Evolutionary conservation across 768 basidiomycete species (phyloP).

Genomic region (Gymnopilus junonius): DNA sequence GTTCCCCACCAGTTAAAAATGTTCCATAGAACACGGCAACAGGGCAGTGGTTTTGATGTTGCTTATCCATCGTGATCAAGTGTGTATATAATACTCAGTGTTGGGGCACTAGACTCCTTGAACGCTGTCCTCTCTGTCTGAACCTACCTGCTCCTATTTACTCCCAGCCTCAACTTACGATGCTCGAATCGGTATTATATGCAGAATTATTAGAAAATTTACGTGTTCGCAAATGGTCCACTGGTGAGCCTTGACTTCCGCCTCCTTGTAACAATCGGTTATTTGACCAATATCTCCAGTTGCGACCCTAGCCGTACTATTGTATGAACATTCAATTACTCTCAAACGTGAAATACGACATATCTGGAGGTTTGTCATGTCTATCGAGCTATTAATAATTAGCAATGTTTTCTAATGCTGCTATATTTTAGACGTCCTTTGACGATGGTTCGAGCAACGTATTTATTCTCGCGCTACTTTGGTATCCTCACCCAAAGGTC

Average conservation of each 20-base stretch:
- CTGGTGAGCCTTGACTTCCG: neutral
- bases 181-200: neutral
- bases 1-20: too few species aligned
- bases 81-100: too few species aligned
- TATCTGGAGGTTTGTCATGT: slow-evolving; percentile 2
- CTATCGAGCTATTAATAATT: too few species aligned
- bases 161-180: too few species aligned
- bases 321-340: neutral
- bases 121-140: neutral
- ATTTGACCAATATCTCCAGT: neutral
- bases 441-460: neutral
- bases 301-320: neutral
- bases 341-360: neutral
- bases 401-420: neutral
- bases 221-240: neutral
- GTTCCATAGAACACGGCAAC: too few species aligned
- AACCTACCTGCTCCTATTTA: too few species aligned
- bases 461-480: slow-evolving; percentile 1
- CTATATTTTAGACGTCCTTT: neutral
- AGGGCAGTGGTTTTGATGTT: too few species aligned
- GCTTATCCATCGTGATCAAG: too few species aligned
- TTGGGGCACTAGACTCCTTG: too few species aligned
- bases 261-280: too few species aligned
- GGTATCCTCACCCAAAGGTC: neutral
- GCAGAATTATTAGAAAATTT: neutral